Evolutionary conservation across 2,329 filamentous ascomycete genomes (phyloP), one percentile per base, ranked within the genome.

Genomic region (Penicillium sp.): DNA sequence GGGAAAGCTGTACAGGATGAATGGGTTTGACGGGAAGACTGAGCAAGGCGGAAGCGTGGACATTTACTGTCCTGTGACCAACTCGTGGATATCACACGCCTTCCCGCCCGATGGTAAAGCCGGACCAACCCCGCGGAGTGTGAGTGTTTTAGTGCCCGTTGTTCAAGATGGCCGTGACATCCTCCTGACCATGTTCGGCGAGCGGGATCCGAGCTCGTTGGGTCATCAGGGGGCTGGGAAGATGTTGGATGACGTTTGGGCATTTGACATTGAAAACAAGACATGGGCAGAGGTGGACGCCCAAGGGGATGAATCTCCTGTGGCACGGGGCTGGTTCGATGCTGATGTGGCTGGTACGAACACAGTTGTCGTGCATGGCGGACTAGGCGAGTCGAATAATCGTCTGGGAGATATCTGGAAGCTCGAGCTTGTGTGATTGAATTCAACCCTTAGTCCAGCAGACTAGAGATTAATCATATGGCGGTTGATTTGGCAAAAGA

Each of bases 1-100:
- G 38, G 79, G 78, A 16, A 77, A 80, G 16, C 63, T 94, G 5
- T 94, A 84, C 66, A 77, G 87, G 18, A 90, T 88, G 70, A 86
- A 87, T 46, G 88, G 88, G 0, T 91, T 83, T 53, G 85, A 91
- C 60, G 87, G 85, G 0, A 70, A 74, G 30, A 69, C 58, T 0
- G 84, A 90, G 56, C 71, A 86, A 33, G 87, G 87, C 11, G 87
- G 85, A 0, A 74, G 76, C 43, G 58, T 94, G 9, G 87, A 94
- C 57, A 76, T 84, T 2, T 80, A 69, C 44, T 59, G 72, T 16
- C 51, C 63, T 0, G 47, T 47, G 4, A 49, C 37, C 0, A 62
- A 72, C 26, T 39, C 43, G 0, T 80, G 76, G 76, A 52, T 4
- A 1, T 54, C 57, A 1, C 19, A 48, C 2, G 2, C 33, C 1